These are phyloP conservation scores for Lactifluus volemus DNA, from an alignment of 768 basidiomycete genomes.

Conservation along the genomic window DNA sequence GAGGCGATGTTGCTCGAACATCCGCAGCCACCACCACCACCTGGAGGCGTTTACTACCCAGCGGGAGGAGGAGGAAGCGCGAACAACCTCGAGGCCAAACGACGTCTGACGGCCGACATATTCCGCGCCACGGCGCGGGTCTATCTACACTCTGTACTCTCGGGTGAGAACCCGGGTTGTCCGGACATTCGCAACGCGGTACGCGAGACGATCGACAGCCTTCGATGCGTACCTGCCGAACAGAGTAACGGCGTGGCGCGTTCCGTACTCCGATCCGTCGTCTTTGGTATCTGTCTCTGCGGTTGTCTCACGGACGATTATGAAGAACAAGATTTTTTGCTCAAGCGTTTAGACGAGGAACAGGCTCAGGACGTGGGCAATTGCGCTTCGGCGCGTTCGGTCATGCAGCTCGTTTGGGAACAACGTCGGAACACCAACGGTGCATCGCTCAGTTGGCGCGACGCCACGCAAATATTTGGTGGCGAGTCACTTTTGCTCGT, in stretches of 20 bases:
- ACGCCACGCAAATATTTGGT: conserved; percentile 34
- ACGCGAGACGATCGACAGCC: conserved; percentile 41
- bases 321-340: conserved; percentile 35
- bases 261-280: conserved; percentile 65
- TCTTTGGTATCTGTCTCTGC: conserved; percentile 68
- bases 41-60: background rate
- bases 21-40: background rate
- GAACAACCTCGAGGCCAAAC: conserved; percentile 25
- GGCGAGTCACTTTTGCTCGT: conserved; percentile 49
- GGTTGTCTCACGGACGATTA: conserved; percentile 56
- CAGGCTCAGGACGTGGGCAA: conserved; percentile 54
- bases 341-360: conserved; percentile 41
- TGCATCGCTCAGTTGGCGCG: conserved; percentile 51
- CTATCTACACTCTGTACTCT: conserved; percentile 70
- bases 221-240: conserved; percentile 33
- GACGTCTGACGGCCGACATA: conserved; percentile 34
- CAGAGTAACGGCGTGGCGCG: conserved; percentile 28
- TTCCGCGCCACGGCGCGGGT: conserved; percentile 70
- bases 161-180: conserved; percentile 59
- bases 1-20: conserved; percentile 33
- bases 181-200: conserved; percentile 52
- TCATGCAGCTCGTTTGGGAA: conserved; percentile 55
- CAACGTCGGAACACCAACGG: conserved; percentile 23
- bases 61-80: background rate
- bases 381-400: conserved; percentile 40